Conservation (phyloP, 1,284 basidiomycete genomes). For the Hymenochaete sp. region DNA sequence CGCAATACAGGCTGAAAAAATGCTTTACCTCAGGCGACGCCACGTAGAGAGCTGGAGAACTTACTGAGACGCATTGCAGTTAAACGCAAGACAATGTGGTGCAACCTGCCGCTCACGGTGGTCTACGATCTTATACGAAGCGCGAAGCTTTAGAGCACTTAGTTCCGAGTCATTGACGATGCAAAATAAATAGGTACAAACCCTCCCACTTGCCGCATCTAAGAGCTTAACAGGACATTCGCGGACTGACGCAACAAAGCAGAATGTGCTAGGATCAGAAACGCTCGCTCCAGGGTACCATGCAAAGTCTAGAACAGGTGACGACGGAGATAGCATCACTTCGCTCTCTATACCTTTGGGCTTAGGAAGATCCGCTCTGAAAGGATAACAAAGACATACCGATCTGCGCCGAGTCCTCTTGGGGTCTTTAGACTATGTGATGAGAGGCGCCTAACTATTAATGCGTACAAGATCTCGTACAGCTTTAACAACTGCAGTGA, state of each 20-base stretch:
- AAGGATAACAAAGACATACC: neutral
- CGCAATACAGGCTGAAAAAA: conserved; percentile 69
- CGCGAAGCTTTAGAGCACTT: conserved; percentile 54
- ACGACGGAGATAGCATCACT: too few relatives aligned
- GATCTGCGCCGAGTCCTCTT: too few relatives aligned
- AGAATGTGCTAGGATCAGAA: conserved; percentile 54
- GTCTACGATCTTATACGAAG: conserved; percentile 85
- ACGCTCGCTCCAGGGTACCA: conserved; percentile 77
- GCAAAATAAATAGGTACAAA: conserved; percentile 30
- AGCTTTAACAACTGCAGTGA: conserved; percentile 41
- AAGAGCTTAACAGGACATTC: conserved; percentile 78
- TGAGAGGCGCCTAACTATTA: too few relatives aligned
- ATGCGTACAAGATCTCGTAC: conserved; percentile 24
- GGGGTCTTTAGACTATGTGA: too few relatives aligned
- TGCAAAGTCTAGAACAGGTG: conserved; percentile 62
- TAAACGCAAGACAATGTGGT: conserved; percentile 77
- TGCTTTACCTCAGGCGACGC: conserved; percentile 1
- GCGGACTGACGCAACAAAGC: conserved; percentile 72
- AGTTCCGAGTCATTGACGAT: neutral
- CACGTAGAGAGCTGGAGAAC: conserved; percentile 18
- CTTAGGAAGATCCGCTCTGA: conserved; percentile 2
- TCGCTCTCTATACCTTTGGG: conserved; percentile 10
- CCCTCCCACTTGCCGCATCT: conserved; percentile 70
- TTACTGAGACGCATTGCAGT: conserved; percentile 57
- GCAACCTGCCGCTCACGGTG: conserved; percentile 83